Evolutionary conservation across 441 rosid genomes (phyloP).

Genomic region (Adansonia grandidieri): DNA sequence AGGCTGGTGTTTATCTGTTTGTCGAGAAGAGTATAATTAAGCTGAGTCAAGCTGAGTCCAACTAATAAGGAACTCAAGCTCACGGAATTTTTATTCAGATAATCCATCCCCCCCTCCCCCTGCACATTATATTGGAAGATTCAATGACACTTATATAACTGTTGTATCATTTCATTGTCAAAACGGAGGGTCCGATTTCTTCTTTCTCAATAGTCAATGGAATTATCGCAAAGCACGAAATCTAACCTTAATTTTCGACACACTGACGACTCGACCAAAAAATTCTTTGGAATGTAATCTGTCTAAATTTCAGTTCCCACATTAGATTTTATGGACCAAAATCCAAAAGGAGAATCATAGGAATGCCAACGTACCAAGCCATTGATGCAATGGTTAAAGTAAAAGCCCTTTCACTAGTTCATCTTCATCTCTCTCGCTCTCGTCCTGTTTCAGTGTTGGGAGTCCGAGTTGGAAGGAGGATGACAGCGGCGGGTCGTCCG

Average conservation of each 20-base stretch:
- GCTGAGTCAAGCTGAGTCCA: no score
- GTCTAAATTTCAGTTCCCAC: neutral
- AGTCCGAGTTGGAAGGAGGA: slow-evolving; percentile 26
- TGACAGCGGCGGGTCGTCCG: slow-evolving; percentile 64
- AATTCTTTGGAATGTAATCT: no score
- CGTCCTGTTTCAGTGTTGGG: neutral
- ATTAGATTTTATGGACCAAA: no score
- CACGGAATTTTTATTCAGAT: neutral
- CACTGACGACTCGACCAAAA: no score
- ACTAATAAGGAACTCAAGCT: no score
- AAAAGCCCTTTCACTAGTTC: neutral
- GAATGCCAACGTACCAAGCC: neutral
- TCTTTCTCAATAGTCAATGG: neutral
- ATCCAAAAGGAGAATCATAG: no score
- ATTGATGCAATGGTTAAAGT: neutral
- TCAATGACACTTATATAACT: neutral
- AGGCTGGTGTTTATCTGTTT: no score
- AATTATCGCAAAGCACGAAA: neutral
- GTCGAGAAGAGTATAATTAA: no score
- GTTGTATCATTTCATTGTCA: neutral
- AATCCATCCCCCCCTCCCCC: no score
- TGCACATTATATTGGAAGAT: neutral
- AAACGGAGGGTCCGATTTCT: neutral
- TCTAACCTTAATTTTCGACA: neutral
- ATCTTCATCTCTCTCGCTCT: neutral